These are phyloP conservation scores for Pseudogymnoascus sp. DNA, from an alignment of 2,329 filamentous ascomycete genomes.

Conservation along the genomic window DNA sequence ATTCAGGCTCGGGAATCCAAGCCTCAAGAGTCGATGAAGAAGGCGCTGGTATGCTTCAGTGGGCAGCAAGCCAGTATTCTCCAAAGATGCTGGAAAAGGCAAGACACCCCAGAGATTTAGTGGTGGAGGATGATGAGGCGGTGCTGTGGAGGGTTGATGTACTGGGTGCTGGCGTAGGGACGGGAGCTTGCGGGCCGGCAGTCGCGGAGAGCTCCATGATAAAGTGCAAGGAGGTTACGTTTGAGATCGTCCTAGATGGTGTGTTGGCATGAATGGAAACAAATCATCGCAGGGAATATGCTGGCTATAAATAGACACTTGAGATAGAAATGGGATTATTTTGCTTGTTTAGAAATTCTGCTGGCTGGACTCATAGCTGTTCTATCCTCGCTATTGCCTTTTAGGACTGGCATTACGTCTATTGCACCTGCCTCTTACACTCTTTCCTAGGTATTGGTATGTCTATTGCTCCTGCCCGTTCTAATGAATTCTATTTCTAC, in stretches of 20 bases:
- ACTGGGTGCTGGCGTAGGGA: conserved; percentile 42
- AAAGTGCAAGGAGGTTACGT: conserved; percentile 34
- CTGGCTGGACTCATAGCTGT: too few species aligned
- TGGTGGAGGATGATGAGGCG: conserved; percentile 39
- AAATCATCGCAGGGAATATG: neutral
- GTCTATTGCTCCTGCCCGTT: too few species aligned
- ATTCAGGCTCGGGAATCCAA: conserved; percentile 26
- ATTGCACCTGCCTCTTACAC: too few species aligned
- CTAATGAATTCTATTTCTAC: too few species aligned
- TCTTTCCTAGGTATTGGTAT: too few species aligned
- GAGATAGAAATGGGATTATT: neutral
- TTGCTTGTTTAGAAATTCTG: neutral
- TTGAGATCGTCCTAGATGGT: conserved; percentile 36
- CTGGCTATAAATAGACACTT: neutral
- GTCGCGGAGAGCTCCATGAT: conserved; percentile 40
- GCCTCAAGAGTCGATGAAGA: conserved; percentile 30
- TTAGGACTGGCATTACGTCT: neutral
- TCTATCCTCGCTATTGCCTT: neutral
- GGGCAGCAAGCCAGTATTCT: conserved; percentile 42
- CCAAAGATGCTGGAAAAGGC: conserved; percentile 47
- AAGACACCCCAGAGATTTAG: conserved; percentile 56
- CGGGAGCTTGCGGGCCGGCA: conserved; percentile 41
- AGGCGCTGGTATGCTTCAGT: conserved; percentile 44
- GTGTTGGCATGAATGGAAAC: neutral
- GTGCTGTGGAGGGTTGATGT: conserved; percentile 36